Conservation (phyloP, 306 rosid species). For the Sesbania bispinosa region DNA sequence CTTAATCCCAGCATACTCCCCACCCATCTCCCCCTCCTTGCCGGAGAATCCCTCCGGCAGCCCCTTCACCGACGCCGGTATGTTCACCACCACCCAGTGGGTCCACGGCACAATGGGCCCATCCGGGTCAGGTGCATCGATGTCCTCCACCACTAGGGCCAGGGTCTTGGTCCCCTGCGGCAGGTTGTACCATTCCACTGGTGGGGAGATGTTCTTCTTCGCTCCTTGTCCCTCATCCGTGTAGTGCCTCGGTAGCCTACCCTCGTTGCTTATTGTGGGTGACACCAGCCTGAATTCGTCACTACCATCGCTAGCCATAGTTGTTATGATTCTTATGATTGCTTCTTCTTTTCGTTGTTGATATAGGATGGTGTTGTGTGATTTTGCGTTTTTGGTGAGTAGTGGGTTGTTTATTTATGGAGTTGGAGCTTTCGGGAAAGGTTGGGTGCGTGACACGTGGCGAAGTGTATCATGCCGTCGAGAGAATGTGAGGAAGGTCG, state of each 20-base stretch:
- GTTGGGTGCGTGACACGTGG: constrained; percentile 27
- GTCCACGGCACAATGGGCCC: constrained; percentile 73
- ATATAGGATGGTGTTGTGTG: too few species aligned
- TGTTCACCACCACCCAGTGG: constrained; percentile 73
- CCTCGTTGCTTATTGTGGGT: constrained; percentile 51
- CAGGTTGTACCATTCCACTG: constrained; percentile 81
- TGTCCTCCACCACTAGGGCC: constrained; percentile 71
- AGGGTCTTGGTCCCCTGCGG: constrained; percentile 61
- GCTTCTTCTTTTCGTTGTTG: too few species aligned
- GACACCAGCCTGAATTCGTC: constrained; percentile 61
- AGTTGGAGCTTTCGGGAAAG: background rate
- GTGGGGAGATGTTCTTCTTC: constrained; percentile 69
- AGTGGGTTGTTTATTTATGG: constrained; percentile 6
- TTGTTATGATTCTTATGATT: too few species aligned
- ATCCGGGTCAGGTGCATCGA: constrained; percentile 62
- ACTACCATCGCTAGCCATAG: constrained; percentile 40
- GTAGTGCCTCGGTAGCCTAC: constrained; percentile 58
- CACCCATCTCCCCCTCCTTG: constrained; percentile 51
- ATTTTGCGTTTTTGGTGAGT: too few species aligned
- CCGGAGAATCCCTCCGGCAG: constrained; percentile 79
- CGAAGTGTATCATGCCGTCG: constrained; percentile 19
- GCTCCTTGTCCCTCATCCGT: constrained; percentile 82
- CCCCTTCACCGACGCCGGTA: constrained; percentile 52
- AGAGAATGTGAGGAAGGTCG: background rate
- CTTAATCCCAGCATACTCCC: constrained; percentile 39